phyloP scores from a whole-genome alignment of 805 yeast genomes.

The Naumovozyma dairenensis region DNA sequence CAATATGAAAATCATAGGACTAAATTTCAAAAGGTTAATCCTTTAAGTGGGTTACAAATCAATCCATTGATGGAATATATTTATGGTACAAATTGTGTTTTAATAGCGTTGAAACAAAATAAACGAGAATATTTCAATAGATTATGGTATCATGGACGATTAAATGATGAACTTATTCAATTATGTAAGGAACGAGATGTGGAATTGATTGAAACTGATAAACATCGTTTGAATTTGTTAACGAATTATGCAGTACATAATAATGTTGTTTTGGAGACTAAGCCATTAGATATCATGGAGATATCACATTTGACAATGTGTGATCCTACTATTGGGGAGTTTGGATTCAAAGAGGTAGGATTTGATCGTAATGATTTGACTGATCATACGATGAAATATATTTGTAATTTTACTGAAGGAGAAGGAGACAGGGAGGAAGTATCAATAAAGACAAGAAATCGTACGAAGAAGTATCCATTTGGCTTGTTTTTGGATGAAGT shows the following conservation, averaged over 20 bases:
- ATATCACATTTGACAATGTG: slow-evolving; percentile 25
- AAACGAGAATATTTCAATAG: slow-evolving; percentile 45
- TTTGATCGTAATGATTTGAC: slow-evolving; percentile 6
- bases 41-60: slow-evolving; percentile 11
- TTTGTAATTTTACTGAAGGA: too few relatives aligned
- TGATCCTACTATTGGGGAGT: slow-evolving; percentile 11
- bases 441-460: too few relatives aligned
- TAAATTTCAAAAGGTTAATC: slow-evolving; percentile 6
- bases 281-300: slow-evolving; percentile 25
- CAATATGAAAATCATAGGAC: slow-evolving; percentile 5
- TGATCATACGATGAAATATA: slow-evolving; percentile 20
- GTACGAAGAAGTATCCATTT: slow-evolving; percentile 40
- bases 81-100: slow-evolving; percentile 67
- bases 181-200: not conserved
- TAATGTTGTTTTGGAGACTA: slow-evolving; percentile 64
- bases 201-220: slow-evolving; percentile 25
- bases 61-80: slow-evolving; percentile 56
- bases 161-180: slow-evolving; percentile 31
- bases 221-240: slow-evolving; percentile 47
- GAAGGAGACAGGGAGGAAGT: too few relatives aligned
- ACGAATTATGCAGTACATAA: slow-evolving; percentile 70
- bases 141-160: slow-evolving; percentile 38
- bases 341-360: slow-evolving; percentile 9
- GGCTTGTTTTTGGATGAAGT: slow-evolving; percentile 72
- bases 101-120: slow-evolving; percentile 52